These are phyloP conservation scores for Pleurotus djamor DNA, from an alignment of 768 basidiomycete genomes.

Conservation along the genomic window DNA sequence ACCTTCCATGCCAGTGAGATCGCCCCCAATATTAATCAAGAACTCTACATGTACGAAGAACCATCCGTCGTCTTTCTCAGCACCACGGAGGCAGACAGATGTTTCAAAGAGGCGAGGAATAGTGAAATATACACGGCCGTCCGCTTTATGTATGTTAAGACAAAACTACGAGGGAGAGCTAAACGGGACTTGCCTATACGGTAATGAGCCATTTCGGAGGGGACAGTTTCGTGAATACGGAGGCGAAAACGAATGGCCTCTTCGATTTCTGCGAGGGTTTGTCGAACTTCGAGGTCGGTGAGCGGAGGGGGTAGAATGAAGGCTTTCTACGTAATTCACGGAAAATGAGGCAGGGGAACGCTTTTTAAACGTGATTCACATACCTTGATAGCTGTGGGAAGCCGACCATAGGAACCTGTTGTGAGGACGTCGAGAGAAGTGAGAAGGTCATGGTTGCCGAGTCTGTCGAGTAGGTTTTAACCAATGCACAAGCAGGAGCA, in stretches of 20 bases:
- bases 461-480: constrained; percentile 36
- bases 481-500: neutral
- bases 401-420: constrained; percentile 79
- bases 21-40: constrained; percentile 69
- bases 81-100: constrained; percentile 73
- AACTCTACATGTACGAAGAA: constrained; percentile 83
- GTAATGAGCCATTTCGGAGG: constrained; percentile 76
- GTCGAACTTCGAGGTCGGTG: constrained; percentile 62
- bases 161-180: constrained; percentile 5
- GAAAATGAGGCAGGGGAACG: neutral
- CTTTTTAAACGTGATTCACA: constrained; percentile 9
- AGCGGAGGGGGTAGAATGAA: constrained; percentile 65
- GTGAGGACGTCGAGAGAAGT: constrained; percentile 90
- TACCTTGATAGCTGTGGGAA: constrained; percentile 83
- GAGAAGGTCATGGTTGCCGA: constrained; percentile 91
- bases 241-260: constrained; percentile 78
- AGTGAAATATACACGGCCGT: constrained; percentile 78
- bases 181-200: constrained; percentile 47
- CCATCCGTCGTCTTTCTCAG: constrained; percentile 73
- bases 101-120: constrained; percentile 73
- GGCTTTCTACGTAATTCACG: constrained; percentile 49
- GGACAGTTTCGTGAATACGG: constrained; percentile 75
- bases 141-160: constrained; percentile 38
- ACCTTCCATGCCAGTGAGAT: constrained; percentile 74
- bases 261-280: constrained; percentile 72